Evolutionary conservation across 257 asterid species (phyloP), one percentile per base, ranked within the genome.

Genomic region (Parsonsia alboflavescens): DNA sequence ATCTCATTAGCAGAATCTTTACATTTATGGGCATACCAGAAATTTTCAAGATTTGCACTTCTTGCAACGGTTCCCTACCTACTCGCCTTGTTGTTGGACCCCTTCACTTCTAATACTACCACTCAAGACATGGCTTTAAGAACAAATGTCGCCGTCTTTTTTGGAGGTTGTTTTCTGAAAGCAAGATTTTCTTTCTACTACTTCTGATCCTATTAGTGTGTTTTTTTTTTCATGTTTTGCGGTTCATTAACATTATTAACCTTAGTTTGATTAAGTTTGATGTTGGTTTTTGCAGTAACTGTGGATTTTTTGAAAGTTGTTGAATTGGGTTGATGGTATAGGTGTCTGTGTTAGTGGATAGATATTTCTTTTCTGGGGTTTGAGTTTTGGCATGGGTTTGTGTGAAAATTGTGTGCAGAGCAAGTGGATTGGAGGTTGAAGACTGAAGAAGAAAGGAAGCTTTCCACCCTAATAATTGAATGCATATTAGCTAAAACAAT

Each of bases 361-460:
- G 50, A 17, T 36, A 36, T 11, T 28, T 28, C 30, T 12, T 21
- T 39, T 45, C 46, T 11, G 19, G 30, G 7, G 39, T 33, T 9
- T 71, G 5, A 33, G 6, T 3, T 19, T 49, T 39, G 54, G 63
- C 33, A 24, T 48, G 73, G 70, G 21, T 24, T 49, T 58, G 6
- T 44, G 6, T 58, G 36, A 49, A 46, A 50, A 46, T 24, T 62
- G n/a, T 28, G 19, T 26, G 4, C 41, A 61, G 81, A 64, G 70
- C 53, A 66, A 78, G 70, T 65, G 41, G 77, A 72, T 54, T 76
- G 70, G 22, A 73, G 74, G 8, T 78, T 64, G 42, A 50, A 69
- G 69, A 72, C 74, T 44, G 77, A 65, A 52, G 81, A 72, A 73
- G 81, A 78, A 46, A 77, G 65, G 46, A 78, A 44, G 50, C 19